Percentiles rank a stretch among this genome's conserved stretches.
phyloP scores from a whole-genome alignment of 495 filamentous ascomycete species.

The Podospora fimiseda region DNA sequence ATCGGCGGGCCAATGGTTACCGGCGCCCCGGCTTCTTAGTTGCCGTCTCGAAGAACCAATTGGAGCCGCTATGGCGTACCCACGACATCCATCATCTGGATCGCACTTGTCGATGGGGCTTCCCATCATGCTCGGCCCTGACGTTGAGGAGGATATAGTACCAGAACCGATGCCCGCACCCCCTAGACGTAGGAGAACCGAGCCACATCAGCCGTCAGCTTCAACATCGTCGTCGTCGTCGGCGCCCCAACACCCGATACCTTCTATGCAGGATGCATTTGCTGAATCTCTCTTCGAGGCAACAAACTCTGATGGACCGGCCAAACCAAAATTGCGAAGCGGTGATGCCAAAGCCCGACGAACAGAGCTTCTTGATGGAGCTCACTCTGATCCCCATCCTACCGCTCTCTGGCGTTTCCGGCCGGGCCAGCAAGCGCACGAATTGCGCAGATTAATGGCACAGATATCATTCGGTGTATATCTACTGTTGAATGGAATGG shows the following conservation, averaged over 20 bases:
- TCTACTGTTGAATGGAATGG: conserved; percentile 74
- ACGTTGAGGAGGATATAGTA: conserved; percentile 9
- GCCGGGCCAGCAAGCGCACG: conserved; percentile 62
- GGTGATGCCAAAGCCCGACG: conserved; percentile 62
- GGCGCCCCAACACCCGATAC: conserved; percentile 54
- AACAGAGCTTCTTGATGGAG: conserved; percentile 59
- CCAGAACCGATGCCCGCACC: conserved; percentile 9
- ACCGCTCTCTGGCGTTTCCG: conserved; percentile 68
- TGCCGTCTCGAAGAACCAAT: not conserved
- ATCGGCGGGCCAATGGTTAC: conserved; percentile 18
- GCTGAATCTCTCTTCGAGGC: conserved; percentile 84
- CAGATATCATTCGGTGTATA: conserved; percentile 94
- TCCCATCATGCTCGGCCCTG: conserved; percentile 20
- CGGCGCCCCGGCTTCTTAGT: conserved; percentile 3
- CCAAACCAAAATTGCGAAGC: conserved; percentile 47
- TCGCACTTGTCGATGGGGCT: conserved; percentile 17
- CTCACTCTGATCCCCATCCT: conserved; percentile 52
- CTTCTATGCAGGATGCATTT: conserved; percentile 83
- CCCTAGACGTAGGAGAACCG: conserved; percentile 9
- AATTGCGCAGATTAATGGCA: conserved; percentile 81
- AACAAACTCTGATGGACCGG: conserved; percentile 37
- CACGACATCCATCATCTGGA: conserved; percentile 9
- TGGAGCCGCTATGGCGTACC: conserved; percentile 16
- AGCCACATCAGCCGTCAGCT: not conserved
- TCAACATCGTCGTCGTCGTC: conserved; percentile 6